phyloP scores from a whole-genome alignment of 768 basidiomycete species.

The Hericium erinaceus region DNA sequence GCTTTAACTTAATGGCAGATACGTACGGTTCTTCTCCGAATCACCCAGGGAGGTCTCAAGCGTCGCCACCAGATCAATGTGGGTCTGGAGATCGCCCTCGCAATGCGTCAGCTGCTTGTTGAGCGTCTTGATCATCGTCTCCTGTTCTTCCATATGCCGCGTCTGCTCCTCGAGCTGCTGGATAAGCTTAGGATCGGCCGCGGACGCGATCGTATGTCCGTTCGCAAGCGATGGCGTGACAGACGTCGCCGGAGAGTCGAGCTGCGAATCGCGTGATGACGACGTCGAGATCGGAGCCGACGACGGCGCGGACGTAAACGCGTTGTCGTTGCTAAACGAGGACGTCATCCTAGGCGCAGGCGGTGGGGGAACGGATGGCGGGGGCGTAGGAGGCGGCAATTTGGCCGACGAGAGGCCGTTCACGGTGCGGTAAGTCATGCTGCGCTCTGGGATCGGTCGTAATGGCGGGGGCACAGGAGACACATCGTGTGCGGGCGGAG shows the following conservation, averaged over 20 bases:
- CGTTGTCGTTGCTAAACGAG: conserved; percentile 44
- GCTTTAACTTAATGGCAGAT: background rate
- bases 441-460: conserved; percentile 40
- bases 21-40: conserved; percentile 87
- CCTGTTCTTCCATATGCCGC: conserved; percentile 74
- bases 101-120: conserved; percentile 93
- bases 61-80: conserved; percentile 81
- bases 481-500: conserved; percentile 20
- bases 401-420: conserved; percentile 64
- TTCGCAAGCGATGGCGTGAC: conserved; percentile 25
- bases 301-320: conserved; percentile 41
- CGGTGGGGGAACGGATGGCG: conserved; percentile 80
- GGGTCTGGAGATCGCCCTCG: conserved; percentile 82
- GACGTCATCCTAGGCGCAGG: conserved; percentile 54
- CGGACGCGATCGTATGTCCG: conserved; percentile 20
- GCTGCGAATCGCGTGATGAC: conserved; percentile 56
- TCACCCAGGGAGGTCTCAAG: conserved; percentile 83
- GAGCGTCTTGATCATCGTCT: conserved; percentile 86
- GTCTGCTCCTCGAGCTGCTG: conserved; percentile 63
- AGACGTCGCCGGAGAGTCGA: conserved; percentile 55
- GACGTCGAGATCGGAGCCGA: conserved; percentile 45
- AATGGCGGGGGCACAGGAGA: conserved; percentile 43
- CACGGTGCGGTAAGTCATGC: conserved; percentile 41
- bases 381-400: conserved; percentile 81
- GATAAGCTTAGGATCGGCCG: conserved; percentile 45